phyloP scores from a whole-genome alignment of 345 rosid species.

The Murraya koenigii region DNA sequence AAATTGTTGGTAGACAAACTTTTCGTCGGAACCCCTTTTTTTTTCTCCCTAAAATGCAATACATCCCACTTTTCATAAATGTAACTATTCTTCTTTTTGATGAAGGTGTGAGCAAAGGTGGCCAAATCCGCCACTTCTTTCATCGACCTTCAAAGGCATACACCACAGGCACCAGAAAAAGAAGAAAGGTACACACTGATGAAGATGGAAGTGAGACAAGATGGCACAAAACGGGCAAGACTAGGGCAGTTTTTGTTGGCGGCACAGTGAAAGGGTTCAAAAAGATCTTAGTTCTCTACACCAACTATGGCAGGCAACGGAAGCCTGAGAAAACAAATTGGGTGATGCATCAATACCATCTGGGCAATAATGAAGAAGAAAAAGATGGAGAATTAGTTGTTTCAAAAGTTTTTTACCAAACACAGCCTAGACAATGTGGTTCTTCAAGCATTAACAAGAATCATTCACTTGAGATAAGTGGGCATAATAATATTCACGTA shows the following conservation, averaged over 20 bases:
- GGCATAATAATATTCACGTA: background rate
- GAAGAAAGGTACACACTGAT: conserved; percentile 73
- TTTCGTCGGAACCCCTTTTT: no score
- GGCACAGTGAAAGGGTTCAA: conserved; percentile 71
- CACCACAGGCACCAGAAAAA: conserved; percentile 85
- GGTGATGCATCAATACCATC: conserved; percentile 98
- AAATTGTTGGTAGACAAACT: no score
- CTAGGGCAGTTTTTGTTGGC: conserved; percentile 51
- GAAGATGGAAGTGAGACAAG: conserved; percentile 79
- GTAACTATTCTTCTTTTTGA: background rate
- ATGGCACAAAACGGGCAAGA: conserved; percentile 98
- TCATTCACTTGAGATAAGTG: conserved; percentile 15
- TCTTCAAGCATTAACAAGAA: conserved; percentile 23
- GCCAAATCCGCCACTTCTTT: conserved; percentile 86
- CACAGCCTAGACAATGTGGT: conserved; percentile 80
- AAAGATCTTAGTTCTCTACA: conserved; percentile 85
- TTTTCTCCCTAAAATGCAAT: no score
- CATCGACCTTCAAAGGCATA: conserved; percentile 94
- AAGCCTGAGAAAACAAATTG: conserved; percentile 91
- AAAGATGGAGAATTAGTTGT: conserved; percentile 81
- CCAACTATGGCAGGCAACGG: conserved; percentile 79
- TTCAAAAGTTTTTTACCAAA: conserved; percentile 93
- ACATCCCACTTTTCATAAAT: no score
- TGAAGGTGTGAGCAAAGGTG: conserved; percentile 81
- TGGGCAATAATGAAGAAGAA: conserved; percentile 77